These are phyloP conservation scores for Oryza glumipatula DNA, from an alignment of 176 grass and related monocot species.

Conservation along the genomic window DNA sequence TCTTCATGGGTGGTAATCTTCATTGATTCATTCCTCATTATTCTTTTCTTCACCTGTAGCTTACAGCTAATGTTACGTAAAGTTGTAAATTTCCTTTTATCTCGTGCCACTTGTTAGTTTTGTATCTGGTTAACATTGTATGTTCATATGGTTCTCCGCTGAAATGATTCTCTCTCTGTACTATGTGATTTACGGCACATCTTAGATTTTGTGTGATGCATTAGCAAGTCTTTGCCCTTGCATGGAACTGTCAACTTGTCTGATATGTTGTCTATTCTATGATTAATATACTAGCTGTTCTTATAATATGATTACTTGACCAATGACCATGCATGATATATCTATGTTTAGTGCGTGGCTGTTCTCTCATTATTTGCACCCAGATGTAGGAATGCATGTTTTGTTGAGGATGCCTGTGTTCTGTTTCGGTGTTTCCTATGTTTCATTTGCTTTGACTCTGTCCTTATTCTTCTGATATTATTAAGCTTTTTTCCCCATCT, in stretches of 20 bases:
- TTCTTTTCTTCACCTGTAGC: background rate
- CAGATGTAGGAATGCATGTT: background rate
- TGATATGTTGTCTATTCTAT: background rate
- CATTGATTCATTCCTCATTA: background rate
- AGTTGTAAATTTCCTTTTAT: background rate
- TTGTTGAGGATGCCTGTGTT: background rate
- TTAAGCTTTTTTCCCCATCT: background rate
- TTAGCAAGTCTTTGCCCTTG: background rate
- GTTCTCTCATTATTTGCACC: background rate
- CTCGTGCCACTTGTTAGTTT: background rate
- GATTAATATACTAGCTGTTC: background rate
- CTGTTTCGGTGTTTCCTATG: background rate
- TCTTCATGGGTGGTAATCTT: background rate
- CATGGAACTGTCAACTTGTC: background rate
- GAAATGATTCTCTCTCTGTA: background rate
- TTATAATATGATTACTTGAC: background rate
- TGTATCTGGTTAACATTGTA: background rate
- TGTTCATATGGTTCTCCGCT: background rate
- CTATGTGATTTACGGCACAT: background rate
- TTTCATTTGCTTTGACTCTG: slow-evolving; percentile 7
- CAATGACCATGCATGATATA: background rate
- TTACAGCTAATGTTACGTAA: background rate
- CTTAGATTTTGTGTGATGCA: background rate
- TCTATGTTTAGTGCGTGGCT: background rate
- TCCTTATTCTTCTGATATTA: background rate